Evolutionary conservation across 352 stramenopile species (phyloP), one percentile per base, ranked within the genome.

Genomic region (Phytophthora hybrid): DNA sequence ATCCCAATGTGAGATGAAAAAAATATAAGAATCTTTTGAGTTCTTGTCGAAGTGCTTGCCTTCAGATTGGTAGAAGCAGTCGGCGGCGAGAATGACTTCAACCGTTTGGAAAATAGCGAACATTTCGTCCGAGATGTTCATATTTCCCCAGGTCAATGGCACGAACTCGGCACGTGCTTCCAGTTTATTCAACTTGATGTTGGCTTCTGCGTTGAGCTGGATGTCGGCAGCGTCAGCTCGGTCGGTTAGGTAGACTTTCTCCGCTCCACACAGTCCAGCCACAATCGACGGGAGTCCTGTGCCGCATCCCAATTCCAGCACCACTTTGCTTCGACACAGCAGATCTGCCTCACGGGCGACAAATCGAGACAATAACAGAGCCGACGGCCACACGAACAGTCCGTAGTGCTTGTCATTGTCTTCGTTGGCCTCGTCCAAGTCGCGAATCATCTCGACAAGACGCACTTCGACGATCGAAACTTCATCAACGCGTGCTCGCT

Each of bases 21-120:
- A 44, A 44, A n/a, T n/a, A n/a, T n/a, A n/a, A 44, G 5, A 44
- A 44, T 6, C 37, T 18, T 14, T 14, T 4, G 14, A 14, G 2
- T 44, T 16, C 37, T 44, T 23, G 7, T 53, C n/a, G n/a, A 26
- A 26, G 18, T 14, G 18, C 23, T 1, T 52, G 90, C 86, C 84
- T 81, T 92, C 47, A 18, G 83, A 89, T 26, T 80, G 80, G 59
- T 93, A 93, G 57, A 93, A 92, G 70, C 86, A 93, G 63, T 93
- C 86, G 5, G 86, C 84, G 3, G 84, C 86, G 26, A 93, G 63
- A 21, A 93, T 53, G 1, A 91, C 56, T 41, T 92, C 69, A 18
- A 92, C 80, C 0, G 66, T 73, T 32, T 56, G 21, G 3, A 92
- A 82, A 11, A 80, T 46, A 0, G 68, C 53, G 2, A 80, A 10